Percentiles rank a stretch among this genome's conserved stretches.
These are phyloP conservation scores for Mycena albidolilacea DNA, from an alignment of 768 basidiomycete genomes.

Conservation along the genomic window DNA sequence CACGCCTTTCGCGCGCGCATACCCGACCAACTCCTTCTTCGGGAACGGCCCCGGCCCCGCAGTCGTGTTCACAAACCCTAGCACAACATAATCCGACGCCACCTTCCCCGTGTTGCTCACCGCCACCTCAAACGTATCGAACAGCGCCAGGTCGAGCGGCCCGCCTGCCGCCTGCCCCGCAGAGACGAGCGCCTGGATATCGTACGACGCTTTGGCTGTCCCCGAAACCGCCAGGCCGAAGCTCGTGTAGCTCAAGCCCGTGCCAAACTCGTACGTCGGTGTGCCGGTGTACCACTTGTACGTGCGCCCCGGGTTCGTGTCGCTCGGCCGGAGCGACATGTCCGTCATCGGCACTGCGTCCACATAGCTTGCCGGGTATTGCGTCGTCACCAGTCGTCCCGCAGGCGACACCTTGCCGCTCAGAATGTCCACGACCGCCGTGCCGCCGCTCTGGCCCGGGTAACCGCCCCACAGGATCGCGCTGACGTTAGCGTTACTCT, in stretches of 20 bases:
- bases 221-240: conserved; percentile 60
- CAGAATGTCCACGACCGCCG: conserved; percentile 67
- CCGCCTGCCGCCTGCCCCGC: conserved; percentile 36
- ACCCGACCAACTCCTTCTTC: conserved; percentile 66
- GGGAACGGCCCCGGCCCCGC: conserved; percentile 67
- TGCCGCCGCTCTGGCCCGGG: conserved; percentile 65
- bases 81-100: conserved; percentile 69
- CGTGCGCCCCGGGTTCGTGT: conserved; percentile 67
- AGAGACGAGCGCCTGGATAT: conserved; percentile 57
- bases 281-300: conserved; percentile 71
- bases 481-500: conserved; percentile 58
- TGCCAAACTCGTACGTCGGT: conserved; percentile 68
- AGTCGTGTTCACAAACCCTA: conserved; percentile 65
- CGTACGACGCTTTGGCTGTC: conserved; percentile 53
- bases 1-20: conserved; percentile 58
- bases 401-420: conserved; percentile 67
- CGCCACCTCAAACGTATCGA: conserved; percentile 64
- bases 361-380: conserved; percentile 66
- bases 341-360: conserved; percentile 69
- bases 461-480: conserved; percentile 66
- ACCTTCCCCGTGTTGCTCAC: conserved; percentile 65
- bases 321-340: conserved; percentile 67
- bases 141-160: conserved; percentile 58
- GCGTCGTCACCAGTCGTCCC: conserved; percentile 68
- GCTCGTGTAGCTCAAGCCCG: conserved; percentile 68